phyloP scores from a whole-genome alignment of 2,329 filamentous ascomycete genomes.

The Aspergillus quadrilineatus region DNA sequence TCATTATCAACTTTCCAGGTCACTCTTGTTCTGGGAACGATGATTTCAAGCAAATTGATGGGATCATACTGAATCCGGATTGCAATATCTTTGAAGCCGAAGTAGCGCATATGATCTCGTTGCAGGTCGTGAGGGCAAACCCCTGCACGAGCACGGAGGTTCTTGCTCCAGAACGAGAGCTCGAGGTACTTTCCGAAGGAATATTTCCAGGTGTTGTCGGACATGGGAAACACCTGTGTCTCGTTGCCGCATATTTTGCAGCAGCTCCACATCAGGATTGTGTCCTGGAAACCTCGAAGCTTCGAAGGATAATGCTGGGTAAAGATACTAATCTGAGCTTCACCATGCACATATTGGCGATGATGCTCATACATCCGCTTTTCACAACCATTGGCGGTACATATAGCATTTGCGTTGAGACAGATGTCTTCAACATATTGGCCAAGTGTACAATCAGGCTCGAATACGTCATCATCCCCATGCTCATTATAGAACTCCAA shows the following conservation, averaged over 20 bases:
- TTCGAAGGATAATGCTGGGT: slow-evolving; percentile 73
- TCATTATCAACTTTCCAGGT: slow-evolving; percentile 99
- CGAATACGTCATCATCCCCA: slow-evolving; percentile 66
- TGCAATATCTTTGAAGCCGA: slow-evolving; percentile 81
- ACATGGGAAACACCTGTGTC: slow-evolving; percentile 87
- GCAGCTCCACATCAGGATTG: slow-evolving; percentile 96
- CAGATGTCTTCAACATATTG: slow-evolving; percentile 94
- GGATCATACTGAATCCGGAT: slow-evolving; percentile 89
- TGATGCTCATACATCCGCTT: slow-evolving; percentile 89
- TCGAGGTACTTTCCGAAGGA: slow-evolving; percentile 99
- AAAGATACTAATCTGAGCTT: slow-evolving; percentile 88
- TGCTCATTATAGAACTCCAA: slow-evolving; percentile 94
- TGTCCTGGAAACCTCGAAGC: slow-evolving; percentile 64
- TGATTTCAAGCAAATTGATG: slow-evolving; percentile 89
- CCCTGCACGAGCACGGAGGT: slow-evolving; percentile 70
- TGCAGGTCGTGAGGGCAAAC: slow-evolving; percentile 90
- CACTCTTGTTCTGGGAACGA: slow-evolving; percentile 83
- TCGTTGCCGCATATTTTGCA: slow-evolving; percentile 91
- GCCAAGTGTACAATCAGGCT: slow-evolving; percentile 85
- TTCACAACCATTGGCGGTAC: slow-evolving; percentile 80
- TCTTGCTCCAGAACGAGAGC: slow-evolving; percentile 90
- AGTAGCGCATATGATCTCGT: slow-evolving; percentile 87
- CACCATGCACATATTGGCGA: slow-evolving; percentile 93
- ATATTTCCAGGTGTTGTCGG: slow-evolving; percentile 92
- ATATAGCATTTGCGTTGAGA: slow-evolving; percentile 70